Percentiles rank a stretch among this genome's conserved stretches.
phyloP scores from a whole-genome alignment of 345 rosid genomes.

The Eucalyptus regnans region DNA sequence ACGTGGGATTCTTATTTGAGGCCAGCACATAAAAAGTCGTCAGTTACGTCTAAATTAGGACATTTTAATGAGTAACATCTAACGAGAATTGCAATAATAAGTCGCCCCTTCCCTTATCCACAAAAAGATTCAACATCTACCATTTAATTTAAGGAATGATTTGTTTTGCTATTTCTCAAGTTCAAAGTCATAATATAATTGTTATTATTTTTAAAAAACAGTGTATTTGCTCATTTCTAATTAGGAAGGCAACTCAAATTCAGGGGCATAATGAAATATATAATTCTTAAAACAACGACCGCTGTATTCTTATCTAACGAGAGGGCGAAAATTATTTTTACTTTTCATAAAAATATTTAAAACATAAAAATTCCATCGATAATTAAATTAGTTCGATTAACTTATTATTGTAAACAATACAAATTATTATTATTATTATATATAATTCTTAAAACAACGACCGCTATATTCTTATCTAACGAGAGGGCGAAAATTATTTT shows the following conservation, averaged over 20 bases:
- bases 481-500: accelerated
- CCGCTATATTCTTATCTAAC: no score
- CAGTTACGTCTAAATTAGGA: background rate
- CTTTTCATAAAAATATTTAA: background rate
- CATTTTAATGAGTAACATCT: background rate
- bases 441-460: no score
- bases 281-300: accelerated
- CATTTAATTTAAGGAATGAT: background rate
- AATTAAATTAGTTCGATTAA: background rate
- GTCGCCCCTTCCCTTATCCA: background rate
- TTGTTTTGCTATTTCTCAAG: background rate
- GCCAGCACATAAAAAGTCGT: background rate
- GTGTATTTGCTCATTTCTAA: background rate
- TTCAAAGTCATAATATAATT: background rate
- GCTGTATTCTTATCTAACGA: no score
- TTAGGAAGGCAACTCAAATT: background rate
- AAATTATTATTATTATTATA: background rate
- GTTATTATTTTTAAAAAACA: background rate
- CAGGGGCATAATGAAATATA: no score
- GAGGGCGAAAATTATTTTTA: accelerated
- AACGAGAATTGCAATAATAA: background rate
- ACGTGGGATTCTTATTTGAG: background rate
- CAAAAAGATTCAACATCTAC: background rate
- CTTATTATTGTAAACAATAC: background rate
- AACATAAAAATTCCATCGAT: no score